Base-by-base conservation (phyloP, 306 rosid genomes). In the Begonia masoniana region DNA sequence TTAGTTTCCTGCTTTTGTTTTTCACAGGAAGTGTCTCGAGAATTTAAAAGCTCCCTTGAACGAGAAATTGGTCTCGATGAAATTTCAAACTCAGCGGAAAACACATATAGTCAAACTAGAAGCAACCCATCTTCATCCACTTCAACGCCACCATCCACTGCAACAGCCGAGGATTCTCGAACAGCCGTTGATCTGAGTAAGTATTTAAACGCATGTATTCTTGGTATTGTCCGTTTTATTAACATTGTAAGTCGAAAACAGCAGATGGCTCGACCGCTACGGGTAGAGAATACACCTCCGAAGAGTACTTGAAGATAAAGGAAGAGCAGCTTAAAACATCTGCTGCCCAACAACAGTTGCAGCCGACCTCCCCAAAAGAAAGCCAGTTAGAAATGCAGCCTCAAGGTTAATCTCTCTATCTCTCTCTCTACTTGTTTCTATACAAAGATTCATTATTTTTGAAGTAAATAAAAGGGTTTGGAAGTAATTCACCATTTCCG, bases 21-120 rank as follows among this genome's bases (percentile, higher is more conserved):
- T 60, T 26, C 72, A 47, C 57, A 91, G 99, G 89, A 92, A 39
- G 99, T 92, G 62, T 92, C 99, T 58, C 70, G 83, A 75, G 96
- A 92, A 60, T 92, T 92, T 65, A 92, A 92, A 75, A 81, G 87
- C 67, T 75, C 96, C n/a, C 99, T 92, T 49, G 95, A 87, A 62
- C 82, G 84, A 77, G 99, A 92, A 79, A 87, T 92, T 63, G 99
- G 99, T 68, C 82, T 92, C 35, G 99, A 92, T 76, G 96, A 92
- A 55, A 59, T 74, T 72, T 67, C 92, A 43, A 70, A 57, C 52
- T 73, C 88, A 62, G 59, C 68, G 9, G 74, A 65, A 57, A 68
- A 43, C 63, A 48, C 73, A 16, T 66, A 75, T 71, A 79, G 72
- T 50, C 56, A 82, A 31, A 69, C 39, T 62, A 46, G 14, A 55